Base-by-base conservation (phyloP, 192 early-diverging fungal genomes). In the Phycomyces blakesleeanus region DNA sequence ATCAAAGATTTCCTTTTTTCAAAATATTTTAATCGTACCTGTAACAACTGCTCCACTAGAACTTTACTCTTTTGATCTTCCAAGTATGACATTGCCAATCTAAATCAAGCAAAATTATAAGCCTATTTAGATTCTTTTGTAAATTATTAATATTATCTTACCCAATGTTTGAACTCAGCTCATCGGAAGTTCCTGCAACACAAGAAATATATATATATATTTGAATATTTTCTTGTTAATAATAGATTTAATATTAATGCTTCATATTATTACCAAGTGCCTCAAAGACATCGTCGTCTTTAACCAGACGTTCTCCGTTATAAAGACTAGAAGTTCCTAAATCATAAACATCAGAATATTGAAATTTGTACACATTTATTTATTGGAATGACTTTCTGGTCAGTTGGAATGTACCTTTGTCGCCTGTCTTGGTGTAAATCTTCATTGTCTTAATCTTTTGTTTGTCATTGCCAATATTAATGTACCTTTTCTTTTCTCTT, bases 341-440 rank as follows among this genome's bases (percentile, higher is more conserved):
- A 38, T 24, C 14, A 26, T 5, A 10, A 21, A 22, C 8, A 14
- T 14, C 9, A 55, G 25, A 20, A 15, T 42, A 25, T n/a, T n/a
- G n/a, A n/a, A n/a, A n/a, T n/a, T n/a, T n/a, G n/a, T n/a, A n/a
- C n/a, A n/a, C n/a, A n/a, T n/a, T n/a, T n/a, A n/a, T n/a, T n/a
- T n/a, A n/a, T n/a, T 40, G 12, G 15, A 20, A 55, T 41, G n/a
- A 18, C 21, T 42, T 21, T 27, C 5, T 38, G 37, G 16, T 4
- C 51, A 42, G 14, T 51, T 21, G 1, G 21, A 14, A 50, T 44
- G 0, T 41, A 84, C 91, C 92, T 75, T 92, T 91, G 79, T 98
- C 96, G 20, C 96, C 96, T 0, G 93, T 98, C 24, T 89, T 84
- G 12, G 96, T 98, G 78, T 98, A 98, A 39, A 98, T 88, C 55